A percentile compares a stretch with the other conserved stretches of the same genome.
These are phyloP conservation scores for Metschnikowia shivogae DNA, from an alignment of 805 yeast genomes.

Conservation along the genomic window DNA sequence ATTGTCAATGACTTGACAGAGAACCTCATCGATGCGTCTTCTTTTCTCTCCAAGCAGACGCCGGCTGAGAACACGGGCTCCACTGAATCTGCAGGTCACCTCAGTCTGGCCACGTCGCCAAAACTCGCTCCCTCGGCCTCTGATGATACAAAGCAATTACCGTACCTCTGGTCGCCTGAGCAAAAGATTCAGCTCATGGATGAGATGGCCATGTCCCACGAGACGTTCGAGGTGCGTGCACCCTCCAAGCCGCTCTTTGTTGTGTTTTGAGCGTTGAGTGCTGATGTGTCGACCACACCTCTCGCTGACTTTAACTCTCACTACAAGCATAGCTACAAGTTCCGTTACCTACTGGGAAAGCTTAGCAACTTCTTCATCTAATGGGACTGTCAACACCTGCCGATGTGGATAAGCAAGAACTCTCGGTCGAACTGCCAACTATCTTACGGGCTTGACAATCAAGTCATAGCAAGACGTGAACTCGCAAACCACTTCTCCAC, in stretches of 20 bases:
- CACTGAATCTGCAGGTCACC: conserved; percentile 9
- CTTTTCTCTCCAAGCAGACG: conserved; percentile 21
- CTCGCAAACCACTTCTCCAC: too few species aligned
- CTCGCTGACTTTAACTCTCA: too few species aligned
- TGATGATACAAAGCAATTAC: conserved; percentile 18
- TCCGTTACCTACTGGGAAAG: too few species aligned
- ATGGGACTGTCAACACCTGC: too few species aligned
- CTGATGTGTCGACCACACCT: too few species aligned
- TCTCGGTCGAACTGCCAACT: too few species aligned
- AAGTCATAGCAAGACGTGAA: too few species aligned
- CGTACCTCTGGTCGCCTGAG: conserved; percentile 21
- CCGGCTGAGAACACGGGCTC: conserved; percentile 7
- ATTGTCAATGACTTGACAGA: conserved; percentile 42
- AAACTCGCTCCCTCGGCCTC: conserved; percentile 9
- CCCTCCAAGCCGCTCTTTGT: conserved; percentile 15
- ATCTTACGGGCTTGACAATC: too few species aligned
- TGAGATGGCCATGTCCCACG: conserved; percentile 18
- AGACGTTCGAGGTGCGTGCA: conserved; percentile 9
- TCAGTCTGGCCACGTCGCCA: conserved; percentile 7
- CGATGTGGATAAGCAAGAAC: too few species aligned
- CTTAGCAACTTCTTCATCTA: too few species aligned
- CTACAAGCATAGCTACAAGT: too few species aligned
- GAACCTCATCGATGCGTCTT: conserved; percentile 34
- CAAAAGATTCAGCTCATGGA: conserved; percentile 24
- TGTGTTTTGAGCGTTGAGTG: conserved; percentile 5